Evolutionary conservation across 2,329 filamentous ascomycete species (phyloP), one percentile per base, ranked within the genome.

Genomic region (Cytospora piceicola): DNA sequence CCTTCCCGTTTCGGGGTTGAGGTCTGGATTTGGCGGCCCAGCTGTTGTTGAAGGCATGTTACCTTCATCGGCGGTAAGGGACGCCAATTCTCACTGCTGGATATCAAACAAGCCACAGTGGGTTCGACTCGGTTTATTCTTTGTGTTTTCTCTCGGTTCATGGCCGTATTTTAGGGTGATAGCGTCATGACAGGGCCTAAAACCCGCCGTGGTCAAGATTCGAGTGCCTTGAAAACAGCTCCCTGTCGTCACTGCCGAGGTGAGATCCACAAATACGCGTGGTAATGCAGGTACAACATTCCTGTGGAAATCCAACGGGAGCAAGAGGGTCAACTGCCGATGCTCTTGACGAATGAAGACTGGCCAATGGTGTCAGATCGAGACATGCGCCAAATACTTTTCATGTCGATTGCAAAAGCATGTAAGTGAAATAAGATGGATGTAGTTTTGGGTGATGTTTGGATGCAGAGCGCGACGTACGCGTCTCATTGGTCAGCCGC

Each of bases 301-400:
- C 20, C 61, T 24, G 59, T 51, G 53, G 39, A 30, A 52, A 39
- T 57, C 53, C 34, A 57, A 39, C 49, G 27, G 61, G 53, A 55
- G 27, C 39, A 57, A 24, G 36, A 63, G 22, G 42, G 27, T 39
- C 61, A 63, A 63, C 30, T 57, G 61, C 61, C 61, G 53, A 57
- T 29, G 53, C 42, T n/a, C 39, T 29, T 27, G 61, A 30, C 30
- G 56, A 36, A 51, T n/a, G 51, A 49, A n/a, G 6, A 49, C 6
- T 32, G 49, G 30, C 32, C 53, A 52, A n/a, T 14, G 46, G 46
- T 49, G n/a, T 49, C 46, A 49, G 46, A 49, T 12, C 46, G 46
- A 24, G 46, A n/a, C 8, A 49, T 49, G 46, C n/a, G 46, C n/a
- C n/a, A 24, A 20, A 20, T 20, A 22, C 46, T 49, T 49, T 14